Evolutionary conservation across 2,329 filamentous ascomycete species (phyloP).

Genomic region (Aspergillus sp.): DNA sequence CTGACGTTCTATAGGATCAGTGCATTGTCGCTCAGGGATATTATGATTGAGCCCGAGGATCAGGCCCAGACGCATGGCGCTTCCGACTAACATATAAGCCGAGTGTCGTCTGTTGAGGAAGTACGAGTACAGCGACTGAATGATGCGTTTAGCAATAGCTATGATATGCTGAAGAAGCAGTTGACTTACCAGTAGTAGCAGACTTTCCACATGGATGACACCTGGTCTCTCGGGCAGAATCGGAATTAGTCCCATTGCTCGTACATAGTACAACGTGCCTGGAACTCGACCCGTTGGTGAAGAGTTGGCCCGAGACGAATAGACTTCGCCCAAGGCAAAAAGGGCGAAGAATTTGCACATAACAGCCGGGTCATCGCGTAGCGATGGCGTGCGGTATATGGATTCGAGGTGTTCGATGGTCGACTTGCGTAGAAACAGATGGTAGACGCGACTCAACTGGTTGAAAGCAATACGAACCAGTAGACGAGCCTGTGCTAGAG

Average conservation of each 20-base stretch:
- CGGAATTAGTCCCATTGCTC: slow-evolving; percentile 39
- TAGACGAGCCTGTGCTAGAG: slow-evolving; percentile 30
- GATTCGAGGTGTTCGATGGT: slow-evolving; percentile 38
- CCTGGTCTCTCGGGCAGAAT: slow-evolving; percentile 45
- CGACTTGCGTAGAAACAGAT: slow-evolving; percentile 34
- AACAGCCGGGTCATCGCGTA: slow-evolving; percentile 32
- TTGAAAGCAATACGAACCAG: slow-evolving; percentile 32
- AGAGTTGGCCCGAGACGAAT: slow-evolving; percentile 35
- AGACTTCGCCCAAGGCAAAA: slow-evolving; percentile 46
- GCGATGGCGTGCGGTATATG: slow-evolving; percentile 25
- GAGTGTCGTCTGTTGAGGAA: slow-evolving; percentile 32
- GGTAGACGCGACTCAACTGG: slow-evolving; percentile 34
- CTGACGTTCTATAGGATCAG: slow-evolving; percentile 35
- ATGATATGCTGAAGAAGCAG: not conserved
- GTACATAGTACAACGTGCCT: slow-evolving; percentile 43
- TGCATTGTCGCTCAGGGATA: slow-evolving; percentile 29
- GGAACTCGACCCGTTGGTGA: slow-evolving; percentile 32
- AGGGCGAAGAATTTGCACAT: slow-evolving; percentile 46
- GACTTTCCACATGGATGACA: slow-evolving; percentile 43
- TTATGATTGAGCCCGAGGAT: slow-evolving; percentile 45
- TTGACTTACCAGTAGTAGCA: slow-evolving; percentile 37
- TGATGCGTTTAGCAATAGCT: not conserved
- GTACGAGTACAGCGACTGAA: slow-evolving; percentile 27
- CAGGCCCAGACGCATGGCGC: slow-evolving; percentile 41
- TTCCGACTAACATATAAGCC: slow-evolving; percentile 34